Conservation (phyloP, 768 basidiomycete species). For the Mycena vitilis region DNA sequence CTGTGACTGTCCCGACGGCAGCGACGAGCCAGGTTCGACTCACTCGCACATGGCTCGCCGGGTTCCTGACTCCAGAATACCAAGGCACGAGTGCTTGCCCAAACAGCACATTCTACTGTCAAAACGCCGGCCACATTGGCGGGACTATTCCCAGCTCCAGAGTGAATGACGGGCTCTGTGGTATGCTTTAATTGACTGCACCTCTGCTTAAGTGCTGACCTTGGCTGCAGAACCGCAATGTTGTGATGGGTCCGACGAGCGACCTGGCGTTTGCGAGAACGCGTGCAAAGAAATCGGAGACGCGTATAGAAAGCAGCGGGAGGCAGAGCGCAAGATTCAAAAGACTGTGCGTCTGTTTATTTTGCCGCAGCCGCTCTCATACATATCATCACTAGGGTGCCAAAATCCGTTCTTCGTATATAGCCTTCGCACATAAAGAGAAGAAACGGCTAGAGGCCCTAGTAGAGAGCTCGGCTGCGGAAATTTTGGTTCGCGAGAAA, state of each 20-base stretch:
- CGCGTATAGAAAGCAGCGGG: conserved; percentile 71
- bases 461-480: conserved; percentile 61
- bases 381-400: conserved; percentile 68
- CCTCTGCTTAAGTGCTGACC: conserved; percentile 31
- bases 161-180: conserved; percentile 94
- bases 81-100: conserved; percentile 89
- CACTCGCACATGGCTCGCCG: conserved; percentile 12
- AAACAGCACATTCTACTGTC: conserved; percentile 82
- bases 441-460: conserved; percentile 82
- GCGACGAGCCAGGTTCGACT: conserved; percentile 87
- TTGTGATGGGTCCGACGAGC: conserved; percentile 97
- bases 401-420: conserved; percentile 91
- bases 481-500: conserved; percentile 72
- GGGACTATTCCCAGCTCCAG: conserved; percentile 80
- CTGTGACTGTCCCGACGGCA: conserved; percentile 95
- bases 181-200: conserved; percentile 54
- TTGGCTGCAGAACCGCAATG: conserved; percentile 79
- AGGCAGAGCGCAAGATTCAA: conserved; percentile 80
- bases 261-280: conserved; percentile 81
- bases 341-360: conserved; percentile 71
- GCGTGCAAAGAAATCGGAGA: conserved; percentile 82
- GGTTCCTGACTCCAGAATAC: conserved; percentile 23
- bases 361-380: conserved; percentile 2
- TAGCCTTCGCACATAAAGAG: conserved; percentile 89
- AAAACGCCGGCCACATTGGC: conserved; percentile 90